Percentiles rank a stretch among this genome's conserved stretches.
phyloP scores from a whole-genome alignment of 805 yeast genomes.

The Kazachstania psychrophila region DNA sequence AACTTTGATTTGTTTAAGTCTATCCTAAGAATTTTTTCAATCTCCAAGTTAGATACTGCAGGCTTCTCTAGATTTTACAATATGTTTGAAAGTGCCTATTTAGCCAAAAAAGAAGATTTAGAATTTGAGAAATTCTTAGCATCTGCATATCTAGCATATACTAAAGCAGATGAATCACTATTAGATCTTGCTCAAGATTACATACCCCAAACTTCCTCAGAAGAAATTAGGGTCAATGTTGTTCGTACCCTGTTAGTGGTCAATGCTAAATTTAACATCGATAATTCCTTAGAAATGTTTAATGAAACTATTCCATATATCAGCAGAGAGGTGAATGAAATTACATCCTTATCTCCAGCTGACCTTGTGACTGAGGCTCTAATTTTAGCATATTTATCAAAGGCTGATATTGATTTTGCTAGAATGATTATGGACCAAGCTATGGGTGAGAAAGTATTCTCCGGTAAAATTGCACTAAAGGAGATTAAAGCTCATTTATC shows the following conservation, averaged over 20 bases:
- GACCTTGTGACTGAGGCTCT: slow-evolving; percentile 41
- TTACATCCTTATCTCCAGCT: slow-evolving; percentile 30
- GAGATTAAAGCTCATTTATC: slow-evolving; percentile 37
- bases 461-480: slow-evolving; percentile 34
- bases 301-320: slow-evolving; percentile 37
- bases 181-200: slow-evolving; percentile 33
- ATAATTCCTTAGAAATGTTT: slow-evolving; percentile 35
- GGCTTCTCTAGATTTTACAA: slow-evolving; percentile 33
- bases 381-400: slow-evolving; percentile 35
- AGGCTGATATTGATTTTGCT: slow-evolving; percentile 47
- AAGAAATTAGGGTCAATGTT: slow-evolving; percentile 26
- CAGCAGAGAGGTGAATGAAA: slow-evolving; percentile 26
- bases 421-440: slow-evolving; percentile 42
- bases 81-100: slow-evolving; percentile 32
- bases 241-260: slow-evolving; percentile 37
- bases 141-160: slow-evolving; percentile 35
- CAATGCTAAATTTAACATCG: slow-evolving; percentile 32
- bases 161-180: slow-evolving; percentile 22
- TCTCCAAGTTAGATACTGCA: slow-evolving; percentile 15
- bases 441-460: slow-evolving; percentile 29
- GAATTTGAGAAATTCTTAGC: slow-evolving; percentile 35
- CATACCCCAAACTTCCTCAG: slow-evolving; percentile 23
- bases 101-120: slow-evolving; percentile 34
- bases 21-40: slow-evolving; percentile 17
- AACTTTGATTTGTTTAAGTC: slow-evolving; percentile 19